Evolutionary conservation across 2,329 filamentous ascomycete genomes (phyloP), one percentile per base, ranked within the genome.

Genomic region (Penicillium hesseltinei): DNA sequence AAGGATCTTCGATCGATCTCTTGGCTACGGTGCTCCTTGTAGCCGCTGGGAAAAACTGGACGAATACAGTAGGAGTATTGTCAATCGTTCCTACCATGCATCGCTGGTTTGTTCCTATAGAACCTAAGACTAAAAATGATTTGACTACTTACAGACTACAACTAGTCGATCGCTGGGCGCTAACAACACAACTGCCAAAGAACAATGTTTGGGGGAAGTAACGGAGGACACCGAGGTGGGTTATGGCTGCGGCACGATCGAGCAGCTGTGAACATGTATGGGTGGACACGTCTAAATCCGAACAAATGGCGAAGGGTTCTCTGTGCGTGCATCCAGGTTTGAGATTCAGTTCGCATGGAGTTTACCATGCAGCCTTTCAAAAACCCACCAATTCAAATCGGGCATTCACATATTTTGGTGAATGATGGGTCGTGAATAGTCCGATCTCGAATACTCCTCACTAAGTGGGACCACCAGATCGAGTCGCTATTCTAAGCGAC

Each of bases 1-100:
- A 33, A 23, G 2, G 19, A 36, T 35, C 42, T 40, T 48, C 25
- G 45, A 58, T 60, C 42, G 31, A 39, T 56, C 25, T 56, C 40
- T 57, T 55, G 48, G 25, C 49, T 31, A 11, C 11, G 13, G 17
- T 42, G 13, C 5, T 5, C 29, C 27, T 33, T 9, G 31, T 38
- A 42, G 21, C n/a, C 21, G 21, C 25, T 11, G n/a, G n/a, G 10
- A 7, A 5, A 5, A 33, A 7, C 9, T 35, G 8, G 27, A 40
- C 51, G 25, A 15, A 42, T 42, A 25, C 15, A 19, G 43, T 33
- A 54, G 15, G 15, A 21, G 6, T 3, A 27, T 27, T 2, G 51
- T 3, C 7, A 49, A 54, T 35, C 35, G 5, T 21, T 33, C 21
- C 33, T 31, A 25, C 23, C 27, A 31, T 29, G 5, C 17, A 42